A percentile compares a stretch with the other conserved stretches of the same genome.
Evolutionary conservation across 768 basidiomycete genomes (phyloP).

Genomic region (Tulasnella sp.): DNA sequence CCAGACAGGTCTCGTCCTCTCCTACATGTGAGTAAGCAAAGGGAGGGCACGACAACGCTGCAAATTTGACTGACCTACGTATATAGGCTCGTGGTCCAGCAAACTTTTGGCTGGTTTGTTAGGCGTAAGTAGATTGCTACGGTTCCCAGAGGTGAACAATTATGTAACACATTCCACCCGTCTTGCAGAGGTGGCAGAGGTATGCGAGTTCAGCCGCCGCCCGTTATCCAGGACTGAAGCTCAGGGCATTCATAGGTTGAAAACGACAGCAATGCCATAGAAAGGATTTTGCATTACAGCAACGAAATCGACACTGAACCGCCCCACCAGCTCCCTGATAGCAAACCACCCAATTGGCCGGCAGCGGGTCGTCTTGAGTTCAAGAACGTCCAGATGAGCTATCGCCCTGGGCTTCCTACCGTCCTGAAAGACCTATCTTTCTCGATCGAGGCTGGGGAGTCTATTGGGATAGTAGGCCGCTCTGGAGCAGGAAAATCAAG

Average conservation of each 20-base stretch:
- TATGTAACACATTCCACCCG: not conserved
- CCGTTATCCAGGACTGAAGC: not conserved
- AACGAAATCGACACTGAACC: constrained; percentile 74
- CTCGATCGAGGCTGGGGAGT: constrained; percentile 73
- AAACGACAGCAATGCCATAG: constrained; percentile 54
- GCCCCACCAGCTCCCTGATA: constrained; percentile 45
- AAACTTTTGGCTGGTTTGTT: not conserved
- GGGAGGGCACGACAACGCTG: constrained; percentile 43
- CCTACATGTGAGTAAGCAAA: constrained; percentile 42
- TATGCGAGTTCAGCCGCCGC: not conserved
- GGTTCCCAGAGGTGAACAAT: not conserved
- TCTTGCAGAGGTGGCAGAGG: not conserved
- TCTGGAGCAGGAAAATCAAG: constrained; percentile 85
- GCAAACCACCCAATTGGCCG: constrained; percentile 61
- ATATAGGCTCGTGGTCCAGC: not conserved
- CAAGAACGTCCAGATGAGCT: constrained; percentile 73
- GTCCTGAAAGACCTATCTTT: constrained; percentile 85
- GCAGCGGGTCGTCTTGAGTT: constrained; percentile 71
- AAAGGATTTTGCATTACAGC: constrained; percentile 78
- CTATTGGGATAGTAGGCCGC: constrained; percentile 61
- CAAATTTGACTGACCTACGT: constrained; percentile 56
- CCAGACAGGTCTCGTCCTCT: constrained; percentile 18
- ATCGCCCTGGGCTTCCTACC: constrained; percentile 84
- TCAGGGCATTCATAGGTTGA: not conserved
- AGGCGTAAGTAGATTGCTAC: not conserved